Conservation (phyloP, 192 early-diverging fungal species). For the Dissophora globulifera region DNA sequence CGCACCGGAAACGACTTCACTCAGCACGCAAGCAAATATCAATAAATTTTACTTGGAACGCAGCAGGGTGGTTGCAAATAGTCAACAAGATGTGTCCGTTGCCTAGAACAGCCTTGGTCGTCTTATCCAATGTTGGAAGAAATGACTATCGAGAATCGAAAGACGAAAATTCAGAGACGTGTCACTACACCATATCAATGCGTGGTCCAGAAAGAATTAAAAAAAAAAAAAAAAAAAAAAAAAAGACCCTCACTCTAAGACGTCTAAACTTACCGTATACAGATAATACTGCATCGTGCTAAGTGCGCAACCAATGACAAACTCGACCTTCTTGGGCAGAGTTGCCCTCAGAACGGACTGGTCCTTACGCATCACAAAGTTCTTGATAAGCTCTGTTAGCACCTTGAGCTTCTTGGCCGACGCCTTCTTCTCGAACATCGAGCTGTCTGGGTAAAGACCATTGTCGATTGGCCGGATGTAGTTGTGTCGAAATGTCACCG, state of each 20-base stretch:
- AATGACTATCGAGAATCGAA: slow-evolving; percentile 6
- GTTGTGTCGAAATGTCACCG: slow-evolving; percentile 54
- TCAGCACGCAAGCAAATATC: too few species aligned
- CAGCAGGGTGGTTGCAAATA: slow-evolving; percentile 76
- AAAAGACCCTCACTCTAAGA: too few species aligned
- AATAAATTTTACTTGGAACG: slow-evolving; percentile 46
- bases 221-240: too few species aligned
- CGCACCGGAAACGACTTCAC: too few species aligned
- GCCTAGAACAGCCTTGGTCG: not conserved
- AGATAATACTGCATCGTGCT: slow-evolving; percentile 63
- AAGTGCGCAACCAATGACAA: slow-evolving; percentile 71
- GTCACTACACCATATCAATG: too few species aligned
- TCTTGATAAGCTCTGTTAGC: slow-evolving; percentile 71
- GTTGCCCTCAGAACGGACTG: slow-evolving; percentile 59
- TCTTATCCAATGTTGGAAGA: not conserved
- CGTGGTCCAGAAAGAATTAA: too few species aligned
- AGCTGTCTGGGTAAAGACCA: slow-evolving; percentile 66
- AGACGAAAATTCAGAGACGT: not conserved
- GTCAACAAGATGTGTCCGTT: slow-evolving; percentile 34
- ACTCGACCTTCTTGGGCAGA: slow-evolving; percentile 79
- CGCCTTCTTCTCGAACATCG: slow-evolving; percentile 34
- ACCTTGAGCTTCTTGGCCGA: slow-evolving; percentile 61
- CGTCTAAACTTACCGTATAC: slow-evolving; percentile 60
- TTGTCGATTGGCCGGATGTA: slow-evolving; percentile 72
- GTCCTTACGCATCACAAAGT: slow-evolving; percentile 70